Evolutionary conservation across 148 eudicot genomes (phyloP).

Genomic region (Heliosperma pusillum): DNA sequence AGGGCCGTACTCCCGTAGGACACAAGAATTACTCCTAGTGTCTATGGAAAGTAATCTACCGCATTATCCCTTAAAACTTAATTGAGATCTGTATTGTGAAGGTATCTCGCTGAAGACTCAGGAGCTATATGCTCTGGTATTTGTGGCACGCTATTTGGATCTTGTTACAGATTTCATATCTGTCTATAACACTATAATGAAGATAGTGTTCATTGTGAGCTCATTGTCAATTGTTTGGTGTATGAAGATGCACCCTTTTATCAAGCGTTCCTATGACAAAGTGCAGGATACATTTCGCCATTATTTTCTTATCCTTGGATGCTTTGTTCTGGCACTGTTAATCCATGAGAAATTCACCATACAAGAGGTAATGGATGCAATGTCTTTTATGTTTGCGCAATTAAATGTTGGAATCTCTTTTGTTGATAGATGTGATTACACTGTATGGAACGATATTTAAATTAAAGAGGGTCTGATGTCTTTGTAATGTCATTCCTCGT

Average conservation of each 20-base stretch:
- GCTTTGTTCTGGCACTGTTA: conserved; percentile 64
- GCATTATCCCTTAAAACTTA: background rate
- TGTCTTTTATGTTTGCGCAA: background rate
- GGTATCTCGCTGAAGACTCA: conserved; percentile 97
- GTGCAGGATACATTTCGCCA: conserved; percentile 81
- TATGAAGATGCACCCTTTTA: conserved; percentile 60
- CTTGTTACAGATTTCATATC: conserved; percentile 73
- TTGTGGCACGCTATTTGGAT: conserved; percentile 79
- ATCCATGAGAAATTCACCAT: conserved; percentile 78
- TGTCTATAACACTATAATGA: conserved; percentile 74
- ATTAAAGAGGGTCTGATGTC: too few relatives aligned
- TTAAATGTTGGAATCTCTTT: background rate
- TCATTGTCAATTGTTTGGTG: conserved; percentile 77
- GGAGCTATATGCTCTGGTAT: conserved; percentile 78
- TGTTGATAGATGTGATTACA: background rate
- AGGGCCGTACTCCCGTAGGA: too few relatives aligned
- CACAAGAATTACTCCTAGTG: too few relatives aligned
- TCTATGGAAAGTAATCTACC: background rate
- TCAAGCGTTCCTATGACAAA: conserved; percentile 73
- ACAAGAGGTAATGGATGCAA: conserved; percentile 56
- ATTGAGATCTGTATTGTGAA: conserved; percentile 16
- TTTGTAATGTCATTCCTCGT: too few relatives aligned
- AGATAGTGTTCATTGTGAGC: conserved; percentile 67
- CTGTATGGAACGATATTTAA: background rate
- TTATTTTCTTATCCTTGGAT: conserved; percentile 46